A percentile compares a stretch with the other conserved stretches of the same genome.
Conservation (phyloP, 1,139 yeast species). For the Citeromyces siamensis region DNA sequence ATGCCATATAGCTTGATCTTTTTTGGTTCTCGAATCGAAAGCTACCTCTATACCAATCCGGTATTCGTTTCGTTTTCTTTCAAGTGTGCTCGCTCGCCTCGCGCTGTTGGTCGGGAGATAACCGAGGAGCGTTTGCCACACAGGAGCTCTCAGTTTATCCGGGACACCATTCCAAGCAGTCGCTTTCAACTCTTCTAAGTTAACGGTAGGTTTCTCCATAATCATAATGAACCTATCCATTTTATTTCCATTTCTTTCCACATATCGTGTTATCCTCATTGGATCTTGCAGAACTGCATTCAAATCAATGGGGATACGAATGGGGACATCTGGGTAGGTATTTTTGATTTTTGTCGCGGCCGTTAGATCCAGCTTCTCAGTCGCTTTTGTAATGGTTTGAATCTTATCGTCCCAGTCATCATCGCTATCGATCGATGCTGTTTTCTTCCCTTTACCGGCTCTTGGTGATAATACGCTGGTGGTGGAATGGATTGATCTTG, state of each 20-base stretch:
- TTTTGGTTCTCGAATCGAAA: conserved; percentile 30
- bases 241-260: conserved; percentile 43
- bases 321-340: neutral
- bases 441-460: conserved; percentile 6
- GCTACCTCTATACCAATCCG: conserved; percentile 49
- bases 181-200: conserved; percentile 55
- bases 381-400: conserved; percentile 1
- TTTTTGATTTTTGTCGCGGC: conserved; percentile 3
- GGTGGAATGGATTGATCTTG: conserved; percentile 8
- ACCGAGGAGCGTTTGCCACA: conserved; percentile 87
- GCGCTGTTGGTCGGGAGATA: conserved; percentile 79
- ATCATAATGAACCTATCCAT: conserved; percentile 57
- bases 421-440: conserved; percentile 8
- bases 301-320: conserved; percentile 11
- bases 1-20: conserved; percentile 81
- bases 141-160: conserved; percentile 60
- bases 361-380: conserved; percentile 4
- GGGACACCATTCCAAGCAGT: conserved; percentile 96
- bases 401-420: conserved; percentile 10
- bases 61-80: conserved; percentile 80
- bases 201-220: conserved; percentile 50
- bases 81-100: conserved; percentile 57
- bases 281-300: conserved; percentile 20
- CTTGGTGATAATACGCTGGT: conserved; percentile 10
- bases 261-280: conserved; percentile 16